Base-by-base conservation (phyloP, 108 stramenopile genomes). In the Parietichytrium sp. region DNA sequence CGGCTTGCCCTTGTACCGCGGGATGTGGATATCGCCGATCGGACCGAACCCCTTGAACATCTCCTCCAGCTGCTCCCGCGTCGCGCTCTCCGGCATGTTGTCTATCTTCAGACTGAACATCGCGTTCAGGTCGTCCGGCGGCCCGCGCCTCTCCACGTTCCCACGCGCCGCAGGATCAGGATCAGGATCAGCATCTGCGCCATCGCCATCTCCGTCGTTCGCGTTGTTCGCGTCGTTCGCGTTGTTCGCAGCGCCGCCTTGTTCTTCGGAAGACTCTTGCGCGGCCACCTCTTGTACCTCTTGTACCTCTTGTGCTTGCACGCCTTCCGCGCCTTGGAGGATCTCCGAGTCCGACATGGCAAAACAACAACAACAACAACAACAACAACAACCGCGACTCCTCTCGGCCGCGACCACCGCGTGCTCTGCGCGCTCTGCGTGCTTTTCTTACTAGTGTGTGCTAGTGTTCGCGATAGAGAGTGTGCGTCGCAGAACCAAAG, bases 41-140 rank as follows among this genome's bases (percentile, higher is more conserved):
- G 29, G n/a, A n/a, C 61, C 61, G 45, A 72, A 72, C 20, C 1
- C 20, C 33, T 10, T 42, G 20, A 72, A 72, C 2, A 38, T 38
- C 20, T 72, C 61, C 38, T 42, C 38, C 29, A 72, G 61, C 15
- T 72, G 38, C 6, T 72, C 61, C 0, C 38, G 10, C 13, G 61
- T 33, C 6, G 25, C 61, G 33, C 1, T n/a, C 6, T 72, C 61
- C 29, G 25, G 38, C 10, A 72, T 33, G 2, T 72, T 72, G 61
- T 72, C 61, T 25, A 72, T 42, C 61, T 72, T 72, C 38, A 72
- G 33, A n/a, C 38, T 72, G 42, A 72, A 45, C 61, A 72, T 72
- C 10, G 36, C 20, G 42, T 72, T 42, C 10, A 72, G 36, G 6
- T 42, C 61, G 38, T 72, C 61, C 16, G 61, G 61, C 13, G 45